A percentile compares a stretch with the other conserved stretches of the same genome.
phyloP scores from a whole-genome alignment of 1,139 yeast species.

The Candida sp. region DNA sequence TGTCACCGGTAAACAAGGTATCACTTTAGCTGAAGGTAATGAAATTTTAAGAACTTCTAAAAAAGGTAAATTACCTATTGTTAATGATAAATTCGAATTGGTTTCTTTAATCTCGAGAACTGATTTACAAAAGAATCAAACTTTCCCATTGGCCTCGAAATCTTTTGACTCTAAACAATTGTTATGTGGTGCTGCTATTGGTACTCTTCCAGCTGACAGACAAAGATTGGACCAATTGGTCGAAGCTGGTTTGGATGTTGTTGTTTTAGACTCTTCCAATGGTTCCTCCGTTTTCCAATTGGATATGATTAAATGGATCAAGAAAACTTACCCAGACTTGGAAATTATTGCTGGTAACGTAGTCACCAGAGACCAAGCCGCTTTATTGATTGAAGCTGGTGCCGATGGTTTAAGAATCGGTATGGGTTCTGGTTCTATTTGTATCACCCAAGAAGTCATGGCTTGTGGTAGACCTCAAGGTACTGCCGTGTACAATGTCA shows the following conservation, averaged over 20 bases:
- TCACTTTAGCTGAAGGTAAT: conserved; percentile 83
- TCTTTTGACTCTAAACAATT: conserved; percentile 91
- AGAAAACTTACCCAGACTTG: conserved; percentile 71
- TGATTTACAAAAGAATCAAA: conserved; percentile 93
- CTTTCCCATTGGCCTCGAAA: conserved; percentile 93
- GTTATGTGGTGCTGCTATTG: conserved; percentile 98
- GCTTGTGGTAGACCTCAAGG: conserved; percentile 99
- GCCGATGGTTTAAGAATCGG: conserved; percentile 99
- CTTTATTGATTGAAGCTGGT: conserved; percentile 91
- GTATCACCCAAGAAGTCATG: conserved; percentile 99
- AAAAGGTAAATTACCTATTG: conserved; percentile 96
- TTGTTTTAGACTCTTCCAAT: conserved; percentile 92
- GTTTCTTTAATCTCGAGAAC: conserved; percentile 92
- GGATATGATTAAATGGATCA: conserved; percentile 91
- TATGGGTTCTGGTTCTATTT: conserved; percentile 99
- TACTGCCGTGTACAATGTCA: conserved; percentile 86
- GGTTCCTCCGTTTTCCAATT: conserved; percentile 96
- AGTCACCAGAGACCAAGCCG: conserved; percentile 99
- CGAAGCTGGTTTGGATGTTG: conserved; percentile 97
- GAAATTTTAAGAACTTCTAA: conserved; percentile 87
- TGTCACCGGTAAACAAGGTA: conserved; percentile 80
- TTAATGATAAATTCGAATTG: conserved; percentile 72
- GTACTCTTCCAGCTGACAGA: conserved; percentile 88
- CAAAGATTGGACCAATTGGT: conserved; percentile 81
- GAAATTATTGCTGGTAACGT: conserved; percentile 98